phyloP scores from a whole-genome alignment of 2,329 filamentous ascomycete species.

The Xylariomycetidae sp. region DNA sequence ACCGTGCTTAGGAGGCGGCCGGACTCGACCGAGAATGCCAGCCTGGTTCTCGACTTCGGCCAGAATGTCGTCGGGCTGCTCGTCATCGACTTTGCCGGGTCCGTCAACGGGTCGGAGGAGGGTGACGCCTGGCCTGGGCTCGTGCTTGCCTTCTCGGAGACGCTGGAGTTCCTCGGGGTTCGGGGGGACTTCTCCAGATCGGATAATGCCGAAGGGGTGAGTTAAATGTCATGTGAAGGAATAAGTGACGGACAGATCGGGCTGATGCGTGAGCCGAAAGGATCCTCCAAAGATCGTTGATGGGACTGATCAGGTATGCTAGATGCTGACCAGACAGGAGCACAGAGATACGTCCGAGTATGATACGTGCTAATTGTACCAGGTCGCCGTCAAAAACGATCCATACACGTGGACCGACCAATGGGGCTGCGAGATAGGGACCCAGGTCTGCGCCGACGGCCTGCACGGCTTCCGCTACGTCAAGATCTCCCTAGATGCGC shows the following conservation, averaged over 20 bases:
- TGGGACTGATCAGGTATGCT: constrained; percentile 42
- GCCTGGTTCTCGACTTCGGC: constrained; percentile 46
- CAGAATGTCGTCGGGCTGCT: constrained; percentile 41
- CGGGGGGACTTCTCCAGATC: constrained; percentile 46
- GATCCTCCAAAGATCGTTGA: constrained; percentile 28
- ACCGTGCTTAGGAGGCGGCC: constrained; percentile 28
- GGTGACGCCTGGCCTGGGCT: constrained; percentile 32
- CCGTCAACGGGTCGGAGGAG: constrained; percentile 15
- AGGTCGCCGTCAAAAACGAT: constrained; percentile 39
- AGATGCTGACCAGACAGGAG: neutral
- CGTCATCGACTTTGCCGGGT: constrained; percentile 36
- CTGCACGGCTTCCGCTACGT: constrained; percentile 50
- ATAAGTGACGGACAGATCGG: no score
- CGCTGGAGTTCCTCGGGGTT: constrained; percentile 37
- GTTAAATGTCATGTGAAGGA: no score
- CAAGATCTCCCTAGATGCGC: constrained; percentile 41
- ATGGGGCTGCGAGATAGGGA: constrained; percentile 37
- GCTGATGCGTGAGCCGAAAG: constrained; percentile 4
- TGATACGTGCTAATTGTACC: no score
- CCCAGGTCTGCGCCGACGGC: constrained; percentile 45
- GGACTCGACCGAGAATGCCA: constrained; percentile 22
- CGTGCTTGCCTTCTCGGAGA: constrained; percentile 45
- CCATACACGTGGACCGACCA: constrained; percentile 41
- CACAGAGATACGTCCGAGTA: no score
- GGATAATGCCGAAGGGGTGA: constrained; percentile 38